Percentiles rank a stretch among this genome's conserved stretches.
Evolutionary conservation across 352 stramenopile genomes (phyloP).

Genomic region (Phytophthora melonis): DNA sequence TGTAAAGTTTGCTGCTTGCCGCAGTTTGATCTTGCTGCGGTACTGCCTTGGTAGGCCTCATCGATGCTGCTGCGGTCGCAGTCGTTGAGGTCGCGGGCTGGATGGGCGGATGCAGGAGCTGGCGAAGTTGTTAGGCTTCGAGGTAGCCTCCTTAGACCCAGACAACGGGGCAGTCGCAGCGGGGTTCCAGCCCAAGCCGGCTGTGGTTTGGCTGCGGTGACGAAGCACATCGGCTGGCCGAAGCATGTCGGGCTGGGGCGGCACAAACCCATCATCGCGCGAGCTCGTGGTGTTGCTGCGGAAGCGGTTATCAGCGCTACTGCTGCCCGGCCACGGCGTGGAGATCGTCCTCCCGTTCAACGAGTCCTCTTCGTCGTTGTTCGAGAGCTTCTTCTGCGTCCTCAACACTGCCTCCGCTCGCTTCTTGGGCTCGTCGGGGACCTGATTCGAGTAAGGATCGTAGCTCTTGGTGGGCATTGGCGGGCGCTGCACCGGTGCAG

Average conservation of each 20-base stretch:
- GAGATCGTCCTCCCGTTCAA: constrained; percentile 11
- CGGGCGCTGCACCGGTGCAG: constrained; percentile 12
- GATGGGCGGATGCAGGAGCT: constrained; percentile 27
- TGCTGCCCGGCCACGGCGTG: constrained; percentile 27
- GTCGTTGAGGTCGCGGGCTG: constrained; percentile 17
- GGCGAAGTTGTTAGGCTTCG: constrained; percentile 25
- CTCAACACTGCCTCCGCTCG: constrained; percentile 8
- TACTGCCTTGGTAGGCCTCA: constrained; percentile 4
- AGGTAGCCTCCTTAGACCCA: constrained; percentile 11
- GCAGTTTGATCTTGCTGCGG: constrained; percentile 5
- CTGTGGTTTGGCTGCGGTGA: constrained; percentile 40
- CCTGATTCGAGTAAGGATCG: constrained; percentile 26
- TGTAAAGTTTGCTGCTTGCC: constrained; percentile 31
- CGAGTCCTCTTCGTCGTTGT: constrained; percentile 17
- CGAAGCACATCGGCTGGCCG: constrained; percentile 41
- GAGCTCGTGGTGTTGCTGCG: constrained; percentile 29
- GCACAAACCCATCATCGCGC: constrained; percentile 16
- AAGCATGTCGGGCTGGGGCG: constrained; percentile 23
- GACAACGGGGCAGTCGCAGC: constrained; percentile 30
- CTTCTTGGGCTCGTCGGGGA: constrained; percentile 25
- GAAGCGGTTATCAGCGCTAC: constrained; percentile 20
- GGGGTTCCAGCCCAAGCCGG: constrained; percentile 28
- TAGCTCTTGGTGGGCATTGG: constrained; percentile 20
- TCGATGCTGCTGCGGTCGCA: constrained; percentile 39
- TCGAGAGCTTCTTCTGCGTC: not conserved